Evolutionary conservation across 2,329 filamentous ascomycete species (phyloP).

Genomic region (Bipolaris bicolor): DNA sequence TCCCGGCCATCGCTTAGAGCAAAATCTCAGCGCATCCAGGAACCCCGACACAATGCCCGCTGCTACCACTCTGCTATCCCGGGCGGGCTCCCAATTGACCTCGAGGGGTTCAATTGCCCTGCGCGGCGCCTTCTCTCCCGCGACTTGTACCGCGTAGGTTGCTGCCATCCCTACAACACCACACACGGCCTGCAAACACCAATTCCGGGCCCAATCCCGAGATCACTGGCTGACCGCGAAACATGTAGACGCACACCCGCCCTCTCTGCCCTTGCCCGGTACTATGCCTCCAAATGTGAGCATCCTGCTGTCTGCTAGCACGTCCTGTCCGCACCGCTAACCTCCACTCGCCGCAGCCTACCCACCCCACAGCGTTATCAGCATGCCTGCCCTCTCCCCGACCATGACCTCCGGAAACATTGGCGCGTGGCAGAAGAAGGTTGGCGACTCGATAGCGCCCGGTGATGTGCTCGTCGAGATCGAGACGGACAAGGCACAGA

Average conservation of each 20-base stretch:
- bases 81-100: conserved; percentile 54
- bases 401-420: conserved; percentile 98
- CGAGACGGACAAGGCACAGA: conserved; percentile 99
- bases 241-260: conserved; percentile 55
- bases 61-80: conserved; percentile 52
- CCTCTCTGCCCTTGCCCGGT: conserved; percentile 66
- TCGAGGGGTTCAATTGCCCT: conserved; percentile 50
- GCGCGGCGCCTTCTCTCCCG: conserved; percentile 54
- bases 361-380: conserved; percentile 92
- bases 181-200: background rate
- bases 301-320: background rate
- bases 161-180: conserved; percentile 34
- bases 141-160: conserved; percentile 39
- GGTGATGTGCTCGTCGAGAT: conserved; percentile 98
- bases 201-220: background rate
- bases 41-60: conserved; percentile 61
- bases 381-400: conserved; percentile 96
- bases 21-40: conserved; percentile 32
- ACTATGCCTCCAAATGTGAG: conserved; percentile 73
- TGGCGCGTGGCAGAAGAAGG: conserved; percentile 97
- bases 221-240: conserved; percentile 34
- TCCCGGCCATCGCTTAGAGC: conserved; percentile 18
- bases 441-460: conserved; percentile 82
- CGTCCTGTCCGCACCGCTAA: conserved; percentile 37
- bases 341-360: conserved; percentile 68